Conservation (phyloP, 2,329 filamentous ascomycete species). For the Hansfordia pulvinata region DNA sequence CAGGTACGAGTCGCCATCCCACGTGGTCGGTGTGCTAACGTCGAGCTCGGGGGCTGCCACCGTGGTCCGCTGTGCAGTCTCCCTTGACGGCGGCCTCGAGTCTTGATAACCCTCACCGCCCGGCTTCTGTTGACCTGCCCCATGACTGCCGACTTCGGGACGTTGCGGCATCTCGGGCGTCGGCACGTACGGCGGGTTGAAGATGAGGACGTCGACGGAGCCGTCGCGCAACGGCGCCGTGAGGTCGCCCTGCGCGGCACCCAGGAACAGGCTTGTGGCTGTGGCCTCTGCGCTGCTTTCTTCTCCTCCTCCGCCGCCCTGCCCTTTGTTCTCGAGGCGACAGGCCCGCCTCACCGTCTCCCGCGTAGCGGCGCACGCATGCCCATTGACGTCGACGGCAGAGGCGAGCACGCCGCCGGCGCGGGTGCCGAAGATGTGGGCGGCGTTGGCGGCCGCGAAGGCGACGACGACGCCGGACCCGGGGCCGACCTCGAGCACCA, state of each 20-base stretch:
- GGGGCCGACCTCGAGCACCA: conserved; percentile 77
- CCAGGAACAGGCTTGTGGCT: conserved; percentile 40
- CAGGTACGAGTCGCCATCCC: conserved; percentile 71
- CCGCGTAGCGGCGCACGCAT: conserved; percentile 65
- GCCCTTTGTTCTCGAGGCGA: too few species aligned
- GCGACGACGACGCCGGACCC: conserved; percentile 91
- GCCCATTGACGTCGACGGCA: conserved; percentile 72
- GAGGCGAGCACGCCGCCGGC: conserved; percentile 60
- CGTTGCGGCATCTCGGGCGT: conserved; percentile 56
- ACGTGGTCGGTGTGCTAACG: too few species aligned
- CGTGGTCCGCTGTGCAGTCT: not conserved
- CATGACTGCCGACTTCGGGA: too few species aligned
- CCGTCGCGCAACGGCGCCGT: conserved; percentile 41
- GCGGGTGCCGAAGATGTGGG: conserved; percentile 55
- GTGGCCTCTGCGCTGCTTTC: conserved; percentile 18
- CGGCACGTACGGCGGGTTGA: conserved; percentile 96
- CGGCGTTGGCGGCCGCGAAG: conserved; percentile 68
- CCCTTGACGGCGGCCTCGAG: conserved; percentile 17
- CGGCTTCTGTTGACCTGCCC: conserved; percentile 11
- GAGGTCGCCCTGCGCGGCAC: conserved; percentile 59
- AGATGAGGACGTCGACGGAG: conserved; percentile 71
- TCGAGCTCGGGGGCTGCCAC: conserved; percentile 7
- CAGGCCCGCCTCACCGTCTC: conserved; percentile 50
- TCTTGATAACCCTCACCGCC: conserved; percentile 3
- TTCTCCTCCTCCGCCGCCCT: too few species aligned